These are phyloP conservation scores for Fomitopsis serialis DNA, from an alignment of 768 basidiomycete genomes.

Conservation along the genomic window DNA sequence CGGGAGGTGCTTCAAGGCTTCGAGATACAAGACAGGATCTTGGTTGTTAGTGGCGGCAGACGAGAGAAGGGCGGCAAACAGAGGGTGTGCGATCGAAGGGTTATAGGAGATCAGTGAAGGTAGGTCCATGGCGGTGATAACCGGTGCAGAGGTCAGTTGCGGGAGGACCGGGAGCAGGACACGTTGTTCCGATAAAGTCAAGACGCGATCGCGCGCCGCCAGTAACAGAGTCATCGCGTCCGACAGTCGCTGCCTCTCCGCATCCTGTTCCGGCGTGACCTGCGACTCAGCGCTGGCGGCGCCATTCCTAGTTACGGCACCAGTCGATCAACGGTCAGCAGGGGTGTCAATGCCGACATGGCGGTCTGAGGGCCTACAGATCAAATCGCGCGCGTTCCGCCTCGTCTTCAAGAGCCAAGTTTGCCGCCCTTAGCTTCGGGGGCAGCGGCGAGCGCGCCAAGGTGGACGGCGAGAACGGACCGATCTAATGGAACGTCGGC, in stretches of 20 bases:
- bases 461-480: slow-evolving; percentile 73
- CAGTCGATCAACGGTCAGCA: background rate
- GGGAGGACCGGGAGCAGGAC: slow-evolving; percentile 51
- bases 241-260: slow-evolving; percentile 49
- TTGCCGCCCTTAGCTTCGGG: slow-evolving; percentile 66
- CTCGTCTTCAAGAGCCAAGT: slow-evolving; percentile 65
- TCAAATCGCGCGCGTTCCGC: slow-evolving; percentile 13
- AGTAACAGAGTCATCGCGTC: slow-evolving; percentile 58
- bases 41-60: slow-evolving; percentile 21
- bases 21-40: slow-evolving; percentile 48
- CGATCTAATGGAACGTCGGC: slow-evolving; percentile 46
- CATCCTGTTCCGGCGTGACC: slow-evolving; percentile 41
- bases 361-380: slow-evolving; percentile 12
- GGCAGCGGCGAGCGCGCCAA: slow-evolving; percentile 72
- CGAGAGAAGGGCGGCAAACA: slow-evolving; percentile 54
- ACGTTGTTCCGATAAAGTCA: slow-evolving; percentile 72
- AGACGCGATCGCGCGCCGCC: slow-evolving; percentile 63
- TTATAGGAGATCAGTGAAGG: slow-evolving; percentile 62
- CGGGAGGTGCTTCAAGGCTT: slow-evolving; percentile 59
- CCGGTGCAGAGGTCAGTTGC: slow-evolving; percentile 36
- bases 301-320: slow-evolving; percentile 1
- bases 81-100: slow-evolving; percentile 62
- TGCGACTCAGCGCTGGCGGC: slow-evolving; percentile 4
- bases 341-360: background rate
- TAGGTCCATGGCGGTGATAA: slow-evolving; percentile 67